phyloP scores from a whole-genome alignment of 2,329 filamentous ascomycete genomes.

The Xylariaceae sp. region DNA sequence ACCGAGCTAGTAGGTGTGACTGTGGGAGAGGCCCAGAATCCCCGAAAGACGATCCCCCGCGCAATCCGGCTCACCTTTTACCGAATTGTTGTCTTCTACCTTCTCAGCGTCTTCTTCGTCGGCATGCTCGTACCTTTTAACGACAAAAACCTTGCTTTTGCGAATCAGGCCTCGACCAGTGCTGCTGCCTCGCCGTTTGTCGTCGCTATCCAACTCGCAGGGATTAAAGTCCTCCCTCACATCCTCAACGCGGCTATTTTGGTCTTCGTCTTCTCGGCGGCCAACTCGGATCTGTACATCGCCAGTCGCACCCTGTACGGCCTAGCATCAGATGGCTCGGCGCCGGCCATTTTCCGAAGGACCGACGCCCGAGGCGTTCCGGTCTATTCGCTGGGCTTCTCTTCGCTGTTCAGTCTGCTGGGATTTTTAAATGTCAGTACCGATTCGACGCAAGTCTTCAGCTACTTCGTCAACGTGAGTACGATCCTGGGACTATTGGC shows the following conservation, averaged over 20 bases:
- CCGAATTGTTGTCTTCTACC: slow-evolving; percentile 78
- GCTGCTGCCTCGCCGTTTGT: slow-evolving; percentile 71
- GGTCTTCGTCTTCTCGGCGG: slow-evolving; percentile 71
- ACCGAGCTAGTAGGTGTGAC: slow-evolving; percentile 75
- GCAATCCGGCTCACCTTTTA: slow-evolving; percentile 79
- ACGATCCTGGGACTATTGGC: slow-evolving; percentile 64
- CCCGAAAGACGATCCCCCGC: slow-evolving; percentile 68
- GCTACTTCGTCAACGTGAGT: slow-evolving; percentile 63
- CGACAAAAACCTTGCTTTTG: slow-evolving; percentile 54
- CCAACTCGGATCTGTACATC: slow-evolving; percentile 75
- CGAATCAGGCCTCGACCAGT: slow-evolving; percentile 46
- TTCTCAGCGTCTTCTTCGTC: slow-evolving; percentile 66
- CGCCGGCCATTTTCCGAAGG: slow-evolving; percentile 65
- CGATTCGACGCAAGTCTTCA: slow-evolving; percentile 55
- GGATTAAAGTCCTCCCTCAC: slow-evolving; percentile 59
- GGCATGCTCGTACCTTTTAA: slow-evolving; percentile 76
- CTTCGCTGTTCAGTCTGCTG: slow-evolving; percentile 59
- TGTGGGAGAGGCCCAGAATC: slow-evolving; percentile 75
- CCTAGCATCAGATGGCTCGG: slow-evolving; percentile 66
- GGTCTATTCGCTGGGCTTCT: slow-evolving; percentile 59
- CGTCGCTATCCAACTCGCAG: slow-evolving; percentile 62
- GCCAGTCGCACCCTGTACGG: slow-evolving; percentile 70
- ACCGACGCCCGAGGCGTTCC: slow-evolving; percentile 71
- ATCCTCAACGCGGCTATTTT: slow-evolving; percentile 72
- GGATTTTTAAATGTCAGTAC: slow-evolving; percentile 64